A percentile compares a stretch with the other conserved stretches of the same genome.
phyloP scores from a whole-genome alignment of 1,284 basidiomycete genomes.

The Ceratobasidium sp. region DNA sequence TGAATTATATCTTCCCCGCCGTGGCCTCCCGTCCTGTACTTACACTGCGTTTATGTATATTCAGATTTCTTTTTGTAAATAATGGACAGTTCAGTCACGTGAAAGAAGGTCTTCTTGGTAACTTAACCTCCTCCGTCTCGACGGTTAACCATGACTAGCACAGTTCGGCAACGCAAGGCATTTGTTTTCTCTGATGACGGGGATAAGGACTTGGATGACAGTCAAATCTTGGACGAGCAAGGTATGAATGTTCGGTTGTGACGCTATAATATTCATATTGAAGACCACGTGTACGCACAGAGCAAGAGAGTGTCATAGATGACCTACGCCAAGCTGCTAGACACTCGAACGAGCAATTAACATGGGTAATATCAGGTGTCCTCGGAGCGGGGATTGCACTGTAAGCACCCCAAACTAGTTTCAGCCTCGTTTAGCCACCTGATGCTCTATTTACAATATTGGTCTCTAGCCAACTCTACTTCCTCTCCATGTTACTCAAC shows the following conservation, averaged over 20 bases:
- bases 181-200: constrained; percentile 33
- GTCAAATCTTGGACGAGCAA: constrained; percentile 25
- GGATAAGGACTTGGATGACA: constrained; percentile 3
- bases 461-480: constrained; percentile 30
- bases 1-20: neutral
- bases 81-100: neutral
- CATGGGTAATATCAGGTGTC: constrained; percentile 6
- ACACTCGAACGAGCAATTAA: constrained; percentile 13
- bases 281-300: neutral
- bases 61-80: too few species aligned
- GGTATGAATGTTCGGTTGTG: neutral
- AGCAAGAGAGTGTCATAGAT: constrained; percentile 25
- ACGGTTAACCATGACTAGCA: constrained; percentile 26
- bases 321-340: constrained; percentile 31
- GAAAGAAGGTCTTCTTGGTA: neutral
- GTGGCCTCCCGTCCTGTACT: neutral
- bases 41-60: too few species aligned
- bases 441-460: neutral
- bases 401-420: constrained; percentile 15
- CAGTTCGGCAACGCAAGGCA: constrained; percentile 33
- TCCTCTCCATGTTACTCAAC: constrained; percentile 22
- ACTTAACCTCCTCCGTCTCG: neutral
- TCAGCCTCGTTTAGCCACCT: neutral
- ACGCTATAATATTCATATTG: neutral
- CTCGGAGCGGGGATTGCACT: constrained; percentile 14